These are phyloP conservation scores for Thalassiosira profunda DNA, from an alignment of 108 stramenopile genomes.

Conservation along the genomic window DNA sequence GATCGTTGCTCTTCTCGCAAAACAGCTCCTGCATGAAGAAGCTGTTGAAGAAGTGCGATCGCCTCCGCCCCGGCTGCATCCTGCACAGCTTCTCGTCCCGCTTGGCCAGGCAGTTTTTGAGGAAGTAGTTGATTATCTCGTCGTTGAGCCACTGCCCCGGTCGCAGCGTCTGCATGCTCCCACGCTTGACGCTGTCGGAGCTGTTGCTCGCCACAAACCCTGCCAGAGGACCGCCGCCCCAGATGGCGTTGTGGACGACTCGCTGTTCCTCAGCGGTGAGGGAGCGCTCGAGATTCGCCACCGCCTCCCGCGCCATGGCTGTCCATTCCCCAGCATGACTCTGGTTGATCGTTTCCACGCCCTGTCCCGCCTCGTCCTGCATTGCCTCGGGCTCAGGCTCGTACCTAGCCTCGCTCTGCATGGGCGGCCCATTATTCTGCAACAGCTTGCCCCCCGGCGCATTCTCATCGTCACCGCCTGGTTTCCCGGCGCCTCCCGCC, in stretches of 20 bases:
- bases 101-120: conserved; percentile 74
- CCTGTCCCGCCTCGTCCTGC: conserved; percentile 19
- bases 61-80: conserved; percentile 57
- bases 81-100: conserved; percentile 82
- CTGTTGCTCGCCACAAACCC: conserved; percentile 66
- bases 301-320: conserved; percentile 61
- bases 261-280: conserved; percentile 66
- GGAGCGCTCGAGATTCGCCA: conserved; percentile 62
- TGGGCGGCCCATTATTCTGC: no score
- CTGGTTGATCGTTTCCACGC: conserved; percentile 47
- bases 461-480: no score
- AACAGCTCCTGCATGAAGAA: conserved; percentile 96
- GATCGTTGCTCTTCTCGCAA: conserved; percentile 68
- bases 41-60: conserved; percentile 94
- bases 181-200: conserved; percentile 76
- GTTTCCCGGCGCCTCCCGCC: no score
- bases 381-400: conserved; percentile 7
- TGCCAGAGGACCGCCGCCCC: conserved; percentile 48
- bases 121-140: conserved; percentile 97
- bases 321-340: no score
- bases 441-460: no score
- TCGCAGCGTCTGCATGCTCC: conserved; percentile 65
- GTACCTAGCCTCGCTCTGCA: no score
- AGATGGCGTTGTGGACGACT: conserved; percentile 57
- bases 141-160: conserved; percentile 96